A percentile compares a stretch with the other conserved stretches of the same genome.
These are phyloP conservation scores for Lyophyllum semitale DNA, from an alignment of 768 basidiomycete species.

Conservation along the genomic window DNA sequence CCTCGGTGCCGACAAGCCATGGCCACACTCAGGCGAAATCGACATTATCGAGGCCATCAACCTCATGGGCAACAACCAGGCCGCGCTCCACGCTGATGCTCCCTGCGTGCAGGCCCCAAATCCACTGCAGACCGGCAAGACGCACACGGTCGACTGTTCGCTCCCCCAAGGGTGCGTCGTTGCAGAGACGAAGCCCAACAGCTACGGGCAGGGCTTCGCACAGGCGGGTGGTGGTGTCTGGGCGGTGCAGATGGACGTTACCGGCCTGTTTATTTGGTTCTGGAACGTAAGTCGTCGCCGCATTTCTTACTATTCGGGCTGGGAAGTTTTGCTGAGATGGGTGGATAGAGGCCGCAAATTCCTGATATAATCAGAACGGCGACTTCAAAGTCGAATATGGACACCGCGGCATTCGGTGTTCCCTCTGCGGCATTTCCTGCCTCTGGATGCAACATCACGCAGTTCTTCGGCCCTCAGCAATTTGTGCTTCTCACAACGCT, in stretches of 20 bases:
- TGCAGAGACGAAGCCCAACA: constrained; percentile 40
- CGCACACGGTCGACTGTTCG: constrained; percentile 31
- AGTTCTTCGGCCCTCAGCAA: too few species aligned
- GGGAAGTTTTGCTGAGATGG: background rate
- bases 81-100: too few species aligned
- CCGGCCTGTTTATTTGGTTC: constrained; percentile 34
- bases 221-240: too few species aligned
- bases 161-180: constrained; percentile 44
- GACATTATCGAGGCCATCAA: too few species aligned
- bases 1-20: too few species aligned
- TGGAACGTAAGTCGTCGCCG: constrained; percentile 24
- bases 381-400: constrained; percentile 36
- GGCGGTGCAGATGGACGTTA: constrained; percentile 67
- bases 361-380: too few species aligned
- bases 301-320: background rate
- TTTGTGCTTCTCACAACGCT: too few species aligned
- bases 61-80: too few species aligned
- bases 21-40: too few species aligned
- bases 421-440: constrained; percentile 68
- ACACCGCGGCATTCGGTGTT: constrained; percentile 49
- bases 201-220: too few species aligned
- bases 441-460: constrained; percentile 50
- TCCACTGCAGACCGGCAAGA: constrained; percentile 30
- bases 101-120: constrained; percentile 22
- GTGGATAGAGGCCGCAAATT: constrained; percentile 43